Evolutionary conservation across 768 basidiomycete genomes (phyloP).

Genomic region (Cyclocybe cylindracea): DNA sequence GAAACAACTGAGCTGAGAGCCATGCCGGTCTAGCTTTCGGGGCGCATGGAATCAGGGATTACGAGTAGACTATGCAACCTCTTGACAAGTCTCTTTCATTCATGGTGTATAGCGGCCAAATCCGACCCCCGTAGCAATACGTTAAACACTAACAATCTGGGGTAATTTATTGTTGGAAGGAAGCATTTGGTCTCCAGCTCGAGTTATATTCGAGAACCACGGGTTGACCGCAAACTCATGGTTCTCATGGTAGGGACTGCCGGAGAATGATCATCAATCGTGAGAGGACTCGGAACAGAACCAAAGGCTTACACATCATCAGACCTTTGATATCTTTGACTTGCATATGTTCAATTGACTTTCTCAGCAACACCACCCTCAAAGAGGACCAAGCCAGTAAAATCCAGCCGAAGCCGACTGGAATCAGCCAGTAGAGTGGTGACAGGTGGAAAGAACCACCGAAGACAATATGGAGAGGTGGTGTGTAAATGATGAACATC

Average conservation of each 20-base stretch:
- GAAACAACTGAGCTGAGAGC: too few species aligned
- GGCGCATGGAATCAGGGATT: too few species aligned
- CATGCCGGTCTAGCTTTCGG: too few species aligned
- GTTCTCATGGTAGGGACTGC: constrained; percentile 66
- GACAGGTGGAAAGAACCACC: constrained; percentile 58
- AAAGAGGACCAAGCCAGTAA: constrained; percentile 60
- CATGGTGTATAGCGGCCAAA: background rate
- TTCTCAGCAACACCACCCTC: constrained; percentile 57
- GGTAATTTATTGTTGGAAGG: too few species aligned
- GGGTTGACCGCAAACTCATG: constrained; percentile 55
- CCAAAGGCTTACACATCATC: constrained; percentile 63
- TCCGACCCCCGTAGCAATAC: background rate
- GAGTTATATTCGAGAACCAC: constrained; percentile 22
- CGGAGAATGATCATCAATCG: constrained; percentile 12
- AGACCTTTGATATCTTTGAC: constrained; percentile 69
- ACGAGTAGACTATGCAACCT: too few species aligned
- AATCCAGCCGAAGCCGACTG: constrained; percentile 56
- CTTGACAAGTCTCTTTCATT: too few species aligned
- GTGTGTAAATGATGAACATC: constrained; percentile 70
- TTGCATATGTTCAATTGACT: constrained; percentile 51
- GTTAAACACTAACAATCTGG: too few species aligned
- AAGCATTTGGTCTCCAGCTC: background rate
- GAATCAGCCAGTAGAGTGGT: constrained; percentile 71
- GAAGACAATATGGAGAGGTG: constrained; percentile 69
- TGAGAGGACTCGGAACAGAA: background rate